Base-by-base conservation (phyloP, 257 asterid genomes). In the Gardenia jasminoides region DNA sequence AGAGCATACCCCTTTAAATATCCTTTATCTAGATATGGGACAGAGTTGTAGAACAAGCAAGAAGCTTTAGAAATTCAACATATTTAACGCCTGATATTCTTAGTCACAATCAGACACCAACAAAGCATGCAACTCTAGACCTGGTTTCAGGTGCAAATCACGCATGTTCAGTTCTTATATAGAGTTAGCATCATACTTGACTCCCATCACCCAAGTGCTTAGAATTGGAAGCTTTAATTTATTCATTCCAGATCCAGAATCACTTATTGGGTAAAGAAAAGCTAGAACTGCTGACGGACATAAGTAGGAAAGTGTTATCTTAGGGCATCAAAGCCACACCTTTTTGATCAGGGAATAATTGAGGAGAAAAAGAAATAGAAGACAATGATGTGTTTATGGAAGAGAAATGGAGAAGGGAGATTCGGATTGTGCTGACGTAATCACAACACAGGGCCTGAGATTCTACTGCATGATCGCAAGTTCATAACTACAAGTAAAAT, bases 291-390 rank as follows among this genome's bases (percentile, higher is more conserved):
- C 43, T 39, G 65, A 58, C n/a, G 70, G 56, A 24, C 56, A 46
- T 31, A 41, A 15, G 78, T 9, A 59, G 7, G 28, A 75, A n/a
- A 41, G 41, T 15, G 58, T 59, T 39, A 59, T 59, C 43, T 64
- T 59, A 28, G 43, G 36, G 70, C 70, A 75, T n/a, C 15, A 39
- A 24, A 17, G 36, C 30, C 70, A 22, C 46, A 54, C 50, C 69
- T 59, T 58, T 59, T 58, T 39, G 26, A 54, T 33, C n/a, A 30
- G 54, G 67, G 78, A 74, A 74, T 74, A 6, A 74, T 11, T 7
- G 5, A 74, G 11, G 58, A 39, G 5, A 6, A 58, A 56, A 56
- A 74, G 78, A 24, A 58, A 59, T 41, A 59, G 19, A 7, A 64
- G 70, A 75, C 26, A 59, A 7, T n/a, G 78, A 75, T 67, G 54